Percentiles rank a stretch among this genome's conserved stretches.
Evolutionary conservation across 805 yeast species (phyloP).

Genomic region (Sugiyamaella smithiae): DNA sequence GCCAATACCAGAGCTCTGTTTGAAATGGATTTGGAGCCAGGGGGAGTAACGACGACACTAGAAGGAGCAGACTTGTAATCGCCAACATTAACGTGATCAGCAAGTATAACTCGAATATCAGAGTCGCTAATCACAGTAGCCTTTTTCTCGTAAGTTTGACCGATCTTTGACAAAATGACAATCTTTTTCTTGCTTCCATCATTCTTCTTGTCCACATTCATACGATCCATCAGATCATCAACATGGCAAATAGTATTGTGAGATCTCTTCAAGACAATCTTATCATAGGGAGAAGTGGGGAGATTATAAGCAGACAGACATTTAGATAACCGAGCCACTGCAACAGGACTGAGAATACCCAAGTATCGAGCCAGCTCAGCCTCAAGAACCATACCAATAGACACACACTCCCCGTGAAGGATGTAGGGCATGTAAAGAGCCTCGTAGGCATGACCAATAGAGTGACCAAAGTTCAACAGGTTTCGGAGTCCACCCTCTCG

Average conservation of each 20-base stretch:
- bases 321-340: conserved; percentile 84
- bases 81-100: conserved; percentile 73
- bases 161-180: conserved; percentile 79
- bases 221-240: conserved; percentile 68
- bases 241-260: conserved; percentile 71
- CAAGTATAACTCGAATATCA: conserved; percentile 74
- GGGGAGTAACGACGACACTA: conserved; percentile 64
- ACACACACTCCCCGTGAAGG: conserved; percentile 97
- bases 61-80: conserved; percentile 43
- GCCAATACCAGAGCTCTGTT: conserved; percentile 92
- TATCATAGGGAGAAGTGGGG: conserved; percentile 76
- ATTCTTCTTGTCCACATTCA: conserved; percentile 96
- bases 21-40: conserved; percentile 96
- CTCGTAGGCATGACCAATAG: conserved; percentile 97
- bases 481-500: conserved; percentile 94
- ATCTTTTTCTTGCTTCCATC: conserved; percentile 89
- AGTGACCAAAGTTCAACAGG: conserved; percentile 90
- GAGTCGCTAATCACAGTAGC: conserved; percentile 83
- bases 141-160: conserved; percentile 81
- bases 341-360: conserved; percentile 86
- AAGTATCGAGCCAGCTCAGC: conserved; percentile 93
- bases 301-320: conserved; percentile 82
- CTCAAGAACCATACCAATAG: conserved; percentile 92
- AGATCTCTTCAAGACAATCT: conserved; percentile 66
- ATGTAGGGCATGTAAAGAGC: conserved; percentile 97